Conservation (phyloP, 805 yeast species). For the Metschnikowia dekortorum region DNA sequence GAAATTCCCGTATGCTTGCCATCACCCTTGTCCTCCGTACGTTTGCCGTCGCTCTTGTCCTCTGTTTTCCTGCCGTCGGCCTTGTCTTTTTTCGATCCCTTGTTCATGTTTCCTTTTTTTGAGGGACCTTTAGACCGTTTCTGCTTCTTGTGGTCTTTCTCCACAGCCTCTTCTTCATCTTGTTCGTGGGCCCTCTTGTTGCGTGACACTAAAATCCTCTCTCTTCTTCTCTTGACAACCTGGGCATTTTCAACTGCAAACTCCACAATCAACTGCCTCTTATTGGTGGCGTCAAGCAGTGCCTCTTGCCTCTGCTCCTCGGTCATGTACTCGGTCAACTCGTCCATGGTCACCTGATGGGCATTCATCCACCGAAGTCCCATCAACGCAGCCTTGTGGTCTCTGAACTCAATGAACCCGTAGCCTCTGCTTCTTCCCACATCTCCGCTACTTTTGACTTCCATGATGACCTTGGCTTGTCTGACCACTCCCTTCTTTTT, state of each 20-base stretch:
- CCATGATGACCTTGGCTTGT: slow-evolving; percentile 91
- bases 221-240: slow-evolving; percentile 86
- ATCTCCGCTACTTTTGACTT: slow-evolving; percentile 83
- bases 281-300: slow-evolving; percentile 49
- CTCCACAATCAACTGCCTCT: slow-evolving; percentile 83
- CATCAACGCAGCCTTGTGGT: slow-evolving; percentile 90
- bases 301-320: slow-evolving; percentile 63
- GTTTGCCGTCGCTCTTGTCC: slow-evolving; percentile 17
- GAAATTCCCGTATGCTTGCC: slow-evolving; percentile 34
- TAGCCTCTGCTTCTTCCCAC: slow-evolving; percentile 93
- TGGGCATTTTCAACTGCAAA: slow-evolving; percentile 95
- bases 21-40: slow-evolving; percentile 5
- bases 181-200: slow-evolving; percentile 25
- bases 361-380: slow-evolving; percentile 97
- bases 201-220: slow-evolving; percentile 46
- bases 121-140: slow-evolving; percentile 24
- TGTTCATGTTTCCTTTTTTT: slow-evolving; percentile 44
- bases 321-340: slow-evolving; percentile 63
- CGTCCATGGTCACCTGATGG: slow-evolving; percentile 71
- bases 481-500: slow-evolving; percentile 86
- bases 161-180: slow-evolving; percentile 13
- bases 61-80: slow-evolving; percentile 14
- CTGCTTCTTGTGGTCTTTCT: slow-evolving; percentile 19
- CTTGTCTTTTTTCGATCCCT: slow-evolving; percentile 23
- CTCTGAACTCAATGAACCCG: slow-evolving; percentile 90